Evolutionary conservation across 2,329 filamentous ascomycete species (phyloP).

Genomic region (Endocalyx cinctus): DNA sequence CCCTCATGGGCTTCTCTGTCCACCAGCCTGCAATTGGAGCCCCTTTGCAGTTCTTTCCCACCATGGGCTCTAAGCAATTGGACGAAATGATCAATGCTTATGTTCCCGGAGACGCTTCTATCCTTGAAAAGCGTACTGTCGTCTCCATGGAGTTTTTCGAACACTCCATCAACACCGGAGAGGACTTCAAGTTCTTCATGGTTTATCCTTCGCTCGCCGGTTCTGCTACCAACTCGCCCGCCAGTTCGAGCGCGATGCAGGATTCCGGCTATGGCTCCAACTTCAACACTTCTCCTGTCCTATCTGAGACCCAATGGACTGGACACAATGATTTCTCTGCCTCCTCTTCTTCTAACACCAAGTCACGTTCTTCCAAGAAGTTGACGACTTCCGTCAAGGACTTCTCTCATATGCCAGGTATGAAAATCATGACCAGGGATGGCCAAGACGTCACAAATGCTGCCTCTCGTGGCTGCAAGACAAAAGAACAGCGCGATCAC

Average conservation of each 20-base stretch:
- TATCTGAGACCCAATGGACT: slow-evolving; percentile 44
- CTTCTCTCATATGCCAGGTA: slow-evolving; percentile 53
- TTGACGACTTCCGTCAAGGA: slow-evolving; percentile 29
- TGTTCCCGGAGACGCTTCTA: slow-evolving; percentile 46
- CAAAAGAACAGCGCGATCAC: slow-evolving; percentile 63
- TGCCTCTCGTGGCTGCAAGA: slow-evolving; percentile 59
- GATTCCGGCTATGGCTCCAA: slow-evolving; percentile 44
- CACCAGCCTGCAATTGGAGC: slow-evolving; percentile 54
- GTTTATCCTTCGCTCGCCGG: slow-evolving; percentile 35
- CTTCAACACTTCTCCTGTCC: slow-evolving; percentile 45
- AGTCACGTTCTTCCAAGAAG: slow-evolving; percentile 24
- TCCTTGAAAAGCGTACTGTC: slow-evolving; percentile 54
- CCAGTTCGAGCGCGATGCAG: slow-evolving; percentile 37
- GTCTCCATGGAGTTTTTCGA: slow-evolving; percentile 58
- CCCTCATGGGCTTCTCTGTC: slow-evolving; percentile 52
- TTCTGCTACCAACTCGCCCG: slow-evolving; percentile 39
- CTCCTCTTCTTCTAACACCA: slow-evolving; percentile 21
- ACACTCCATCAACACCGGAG: slow-evolving; percentile 47
- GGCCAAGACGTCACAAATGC: slow-evolving; percentile 59
- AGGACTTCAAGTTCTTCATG: slow-evolving; percentile 58
- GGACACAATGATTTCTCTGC: slow-evolving; percentile 28
- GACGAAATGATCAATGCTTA: slow-evolving; percentile 57
- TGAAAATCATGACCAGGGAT: slow-evolving; percentile 63
- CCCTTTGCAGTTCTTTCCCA: slow-evolving; percentile 60
- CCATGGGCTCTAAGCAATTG: slow-evolving; percentile 58